Evolutionary conservation across 2,329 filamentous ascomycete species (phyloP), one percentile per base, ranked within the genome.

Genomic region (Fusarium equiseti): DNA sequence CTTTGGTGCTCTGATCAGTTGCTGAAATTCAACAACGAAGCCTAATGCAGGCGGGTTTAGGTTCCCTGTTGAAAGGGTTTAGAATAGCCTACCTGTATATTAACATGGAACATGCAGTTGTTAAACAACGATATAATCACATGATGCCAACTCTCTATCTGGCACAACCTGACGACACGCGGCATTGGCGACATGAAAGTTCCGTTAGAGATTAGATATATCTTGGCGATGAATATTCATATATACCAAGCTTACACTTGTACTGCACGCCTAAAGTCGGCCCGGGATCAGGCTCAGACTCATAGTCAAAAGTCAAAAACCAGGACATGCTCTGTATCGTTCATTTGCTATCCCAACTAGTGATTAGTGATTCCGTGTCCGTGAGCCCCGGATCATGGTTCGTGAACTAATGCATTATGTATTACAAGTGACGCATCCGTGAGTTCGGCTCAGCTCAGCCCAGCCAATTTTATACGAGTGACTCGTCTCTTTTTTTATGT

Each of bases 251-350:
- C 35, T 38, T 10, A 18, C 7, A 49, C 15, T 49, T 22, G 20
- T 22, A 51, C 32, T 22, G 24, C 8, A 27, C 35, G 35, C 50
- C 35, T 43, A 45, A 12, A 70, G 63, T 71, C 67, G 67, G 67
- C 44, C 67, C 67, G 62, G 67, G 48, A 27, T 38, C 35, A 53
- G 13, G 22, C 26, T 38, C 31, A 40, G 26, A 20, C 13, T 26
- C 32, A 38, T n/a, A 38, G 31, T n/a, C 16, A 38, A 55, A 43
- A 63, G n/a, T 24, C 22, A n/a, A 55, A 43, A 63, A 18, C 59
- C 32, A 48, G n/a, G 27, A 45, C 31, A 63, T 18, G 59, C 24
- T 63, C 32, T 10, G 35, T n/a, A 38, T n/a, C 16, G 16, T 38
- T 38, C 50, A 53, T 51, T 35, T 51, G 35, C 48, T 26, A 51